Conservation (phyloP, 2,329 filamentous ascomycete genomes). For the Aspergillus ruber region DNA sequence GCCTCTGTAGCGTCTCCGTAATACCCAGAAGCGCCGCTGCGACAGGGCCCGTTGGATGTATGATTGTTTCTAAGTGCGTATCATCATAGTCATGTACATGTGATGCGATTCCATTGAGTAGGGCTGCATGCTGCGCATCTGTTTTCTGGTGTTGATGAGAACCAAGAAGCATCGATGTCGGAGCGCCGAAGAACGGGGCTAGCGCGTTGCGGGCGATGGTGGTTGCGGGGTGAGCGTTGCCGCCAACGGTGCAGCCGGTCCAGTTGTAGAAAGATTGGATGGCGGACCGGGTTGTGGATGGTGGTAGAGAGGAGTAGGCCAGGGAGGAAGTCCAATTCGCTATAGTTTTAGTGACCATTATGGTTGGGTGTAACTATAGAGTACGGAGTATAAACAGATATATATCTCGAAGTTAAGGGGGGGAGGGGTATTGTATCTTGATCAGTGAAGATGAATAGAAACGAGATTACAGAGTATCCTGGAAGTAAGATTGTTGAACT, state of each 20-base stretch:
- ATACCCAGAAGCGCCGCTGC: conserved; percentile 42
- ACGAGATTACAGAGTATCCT: too few species aligned
- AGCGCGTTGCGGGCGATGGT: conserved; percentile 32
- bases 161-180: conserved; percentile 34
- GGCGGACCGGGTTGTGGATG: conserved; percentile 38
- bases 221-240: conserved; percentile 43
- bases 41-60: conserved; percentile 49
- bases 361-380: not conserved
- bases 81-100: conserved; percentile 55
- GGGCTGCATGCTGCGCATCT: conserved; percentile 46
- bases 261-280: conserved; percentile 49
- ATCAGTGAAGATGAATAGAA: too few species aligned
- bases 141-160: conserved; percentile 10
- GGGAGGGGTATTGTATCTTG: too few species aligned
- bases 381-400: too few species aligned
- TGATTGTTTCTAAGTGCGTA: conserved; percentile 51
- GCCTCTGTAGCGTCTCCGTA: conserved; percentile 34
- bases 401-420: too few species aligned
- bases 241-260: conserved; percentile 49
- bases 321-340: conserved; percentile 45
- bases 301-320: conserved; percentile 35
- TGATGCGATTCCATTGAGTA: conserved; percentile 51
- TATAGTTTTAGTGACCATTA: not conserved
- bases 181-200: conserved; percentile 30
- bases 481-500: too few species aligned